These are phyloP conservation scores for Phialemoniopsis sp. DNA, from an alignment of 2,329 filamentous ascomycete genomes.

Conservation along the genomic window DNA sequence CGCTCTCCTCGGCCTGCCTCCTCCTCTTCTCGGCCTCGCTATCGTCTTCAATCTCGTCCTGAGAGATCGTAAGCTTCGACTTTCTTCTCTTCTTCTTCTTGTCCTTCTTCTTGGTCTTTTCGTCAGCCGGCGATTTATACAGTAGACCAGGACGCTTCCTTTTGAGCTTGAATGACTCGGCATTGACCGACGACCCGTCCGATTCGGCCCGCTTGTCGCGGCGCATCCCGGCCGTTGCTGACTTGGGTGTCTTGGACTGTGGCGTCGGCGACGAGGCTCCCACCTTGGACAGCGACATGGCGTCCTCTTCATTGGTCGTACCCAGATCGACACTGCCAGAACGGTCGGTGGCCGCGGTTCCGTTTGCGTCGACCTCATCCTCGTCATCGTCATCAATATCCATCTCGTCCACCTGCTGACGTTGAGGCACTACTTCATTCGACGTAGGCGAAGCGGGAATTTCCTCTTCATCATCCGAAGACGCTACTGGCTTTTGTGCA, in stretches of 20 bases:
- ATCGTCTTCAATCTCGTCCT: conserved; percentile 14
- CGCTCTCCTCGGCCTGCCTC: conserved; percentile 9
- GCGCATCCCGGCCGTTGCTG: conserved; percentile 12
- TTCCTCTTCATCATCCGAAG: conserved; percentile 18
- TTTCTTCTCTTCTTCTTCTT: conserved; percentile 1
- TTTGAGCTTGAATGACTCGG: no score
- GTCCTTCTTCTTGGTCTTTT: neutral
- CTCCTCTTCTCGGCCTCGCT: conserved; percentile 13
- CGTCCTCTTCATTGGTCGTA: no score
- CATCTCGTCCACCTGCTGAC: conserved; percentile 20
- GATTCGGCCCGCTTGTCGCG: conserved; percentile 14
- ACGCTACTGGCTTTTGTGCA: conserved; percentile 7
- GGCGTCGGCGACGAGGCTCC: neutral
- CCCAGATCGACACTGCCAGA: no score
- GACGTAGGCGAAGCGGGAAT: conserved; percentile 18
- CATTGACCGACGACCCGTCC: no score
- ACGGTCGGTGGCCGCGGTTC: neutral
- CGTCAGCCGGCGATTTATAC: no score
- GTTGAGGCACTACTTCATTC: conserved; percentile 22
- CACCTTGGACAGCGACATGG: no score
- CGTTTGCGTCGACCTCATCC: conserved; percentile 17
- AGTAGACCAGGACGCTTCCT: no score
- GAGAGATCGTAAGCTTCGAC: neutral
- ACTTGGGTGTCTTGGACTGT: conserved; percentile 12
- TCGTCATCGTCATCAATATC: conserved; percentile 15